phyloP scores from a whole-genome alignment of 1,284 basidiomycete genomes.

The Wolfiporia cocos region DNA sequence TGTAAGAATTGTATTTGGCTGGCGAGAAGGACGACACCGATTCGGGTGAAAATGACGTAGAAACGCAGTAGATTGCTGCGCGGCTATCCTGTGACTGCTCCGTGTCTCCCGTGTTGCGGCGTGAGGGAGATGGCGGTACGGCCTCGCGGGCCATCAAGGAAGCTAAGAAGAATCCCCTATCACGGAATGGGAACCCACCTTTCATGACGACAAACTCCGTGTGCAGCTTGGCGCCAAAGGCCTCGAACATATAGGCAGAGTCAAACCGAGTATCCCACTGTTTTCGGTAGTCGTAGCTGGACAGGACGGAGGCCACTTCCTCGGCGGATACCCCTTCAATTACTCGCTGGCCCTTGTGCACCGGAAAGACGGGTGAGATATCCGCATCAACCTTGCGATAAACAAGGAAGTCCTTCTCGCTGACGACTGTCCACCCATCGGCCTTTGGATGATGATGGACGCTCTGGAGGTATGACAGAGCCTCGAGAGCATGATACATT shows the following conservation, averaged over 20 bases:
- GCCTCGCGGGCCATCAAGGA: constrained; percentile 65
- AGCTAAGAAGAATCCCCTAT: constrained; percentile 82
- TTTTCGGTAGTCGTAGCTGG: constrained; percentile 67
- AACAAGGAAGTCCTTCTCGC: constrained; percentile 77
- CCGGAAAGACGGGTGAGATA: constrained; percentile 77
- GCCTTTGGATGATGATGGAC: constrained; percentile 58
- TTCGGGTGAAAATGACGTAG: constrained; percentile 68
- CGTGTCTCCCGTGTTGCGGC: constrained; percentile 21
- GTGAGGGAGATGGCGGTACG: constrained; percentile 29
- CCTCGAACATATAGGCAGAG: constrained; percentile 64
- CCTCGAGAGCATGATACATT: constrained; percentile 76
- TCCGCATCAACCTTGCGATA: constrained; percentile 73
- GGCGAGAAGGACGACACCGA: constrained; percentile 51
- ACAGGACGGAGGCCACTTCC: constrained; percentile 74
- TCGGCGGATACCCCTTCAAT: constrained; percentile 94
- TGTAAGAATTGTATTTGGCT: constrained; percentile 74
- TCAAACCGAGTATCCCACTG: constrained; percentile 86
- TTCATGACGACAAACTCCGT: constrained; percentile 68
- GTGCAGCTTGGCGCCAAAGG: constrained; percentile 74
- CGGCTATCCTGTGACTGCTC: constrained; percentile 30
- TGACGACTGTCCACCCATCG: constrained; percentile 79
- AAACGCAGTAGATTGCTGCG: constrained; percentile 70
- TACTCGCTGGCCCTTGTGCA: constrained; percentile 88
- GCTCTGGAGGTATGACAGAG: constrained; percentile 73
- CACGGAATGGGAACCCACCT: constrained; percentile 87